Percentiles rank a stretch among this genome's conserved stretches.
phyloP scores from a whole-genome alignment of 495 filamentous ascomycete genomes.

The Penicillium dipodomyicola region DNA sequence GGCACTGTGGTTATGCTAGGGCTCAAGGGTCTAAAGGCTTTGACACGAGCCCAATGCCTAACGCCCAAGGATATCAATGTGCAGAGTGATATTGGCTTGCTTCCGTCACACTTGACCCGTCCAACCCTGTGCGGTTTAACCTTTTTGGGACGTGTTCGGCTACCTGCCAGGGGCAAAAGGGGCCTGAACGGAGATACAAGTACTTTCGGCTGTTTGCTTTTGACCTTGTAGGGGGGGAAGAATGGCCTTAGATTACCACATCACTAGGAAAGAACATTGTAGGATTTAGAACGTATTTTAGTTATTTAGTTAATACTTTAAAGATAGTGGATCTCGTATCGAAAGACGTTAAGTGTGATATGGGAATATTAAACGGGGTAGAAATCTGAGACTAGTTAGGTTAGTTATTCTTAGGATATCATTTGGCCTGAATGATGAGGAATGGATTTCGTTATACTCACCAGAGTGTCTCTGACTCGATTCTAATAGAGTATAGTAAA shows the following conservation, averaged over 20 bases:
- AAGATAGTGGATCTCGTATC: conserved; percentile 1
- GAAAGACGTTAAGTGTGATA: conserved; percentile 3
- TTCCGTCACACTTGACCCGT: conserved; percentile 7
- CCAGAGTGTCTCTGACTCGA: not conserved
- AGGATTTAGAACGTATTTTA: too few relatives aligned
- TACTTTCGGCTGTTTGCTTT: conserved; percentile 1
- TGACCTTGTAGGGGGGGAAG: not conserved
- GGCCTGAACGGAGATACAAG: not conserved
- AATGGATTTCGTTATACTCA: too few relatives aligned
- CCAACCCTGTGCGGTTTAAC: conserved; percentile 2
- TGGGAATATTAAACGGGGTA: not conserved
- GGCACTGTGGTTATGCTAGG: not conserved
- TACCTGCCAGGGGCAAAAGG: conserved; percentile 10
- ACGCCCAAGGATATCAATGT: not conserved
- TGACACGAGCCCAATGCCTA: conserved; percentile 1
- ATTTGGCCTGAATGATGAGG: not conserved
- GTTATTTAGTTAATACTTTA: not conserved
- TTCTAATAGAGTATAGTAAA: not conserved
- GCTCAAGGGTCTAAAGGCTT: not conserved
- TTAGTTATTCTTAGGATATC: conserved; percentile 11
- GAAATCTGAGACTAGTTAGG: not conserved
- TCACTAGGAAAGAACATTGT: too few relatives aligned
- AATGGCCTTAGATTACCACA: too few relatives aligned
- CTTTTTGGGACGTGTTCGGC: conserved; percentile 7
- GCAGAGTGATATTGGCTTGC: not conserved